Evolutionary conservation across 2,329 filamentous ascomycete genomes (phyloP).

Genomic region (Chrysosporium keratinophilum): DNA sequence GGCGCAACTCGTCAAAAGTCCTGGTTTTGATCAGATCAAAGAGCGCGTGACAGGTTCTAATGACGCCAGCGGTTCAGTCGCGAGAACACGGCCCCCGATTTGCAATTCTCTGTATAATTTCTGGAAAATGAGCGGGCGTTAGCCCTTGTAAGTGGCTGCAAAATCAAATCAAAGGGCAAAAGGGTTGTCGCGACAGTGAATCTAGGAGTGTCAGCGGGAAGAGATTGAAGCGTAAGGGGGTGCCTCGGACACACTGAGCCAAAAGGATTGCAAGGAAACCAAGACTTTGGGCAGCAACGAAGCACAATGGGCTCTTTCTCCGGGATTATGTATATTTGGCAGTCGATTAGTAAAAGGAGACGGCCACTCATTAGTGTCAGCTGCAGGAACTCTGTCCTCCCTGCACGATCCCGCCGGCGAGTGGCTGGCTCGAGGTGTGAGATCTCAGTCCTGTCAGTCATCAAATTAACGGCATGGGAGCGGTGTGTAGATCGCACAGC

Average conservation of each 20-base stretch:
- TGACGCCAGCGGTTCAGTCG: conserved; percentile 1
- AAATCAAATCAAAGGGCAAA: not conserved
- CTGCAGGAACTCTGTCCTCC: conserved; percentile 9
- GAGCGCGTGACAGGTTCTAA: conserved; percentile 4
- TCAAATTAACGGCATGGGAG: not conserved
- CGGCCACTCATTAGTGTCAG: not conserved
- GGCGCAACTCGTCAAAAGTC: conserved; percentile 1
- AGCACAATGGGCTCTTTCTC: not conserved
- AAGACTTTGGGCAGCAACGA: conserved; percentile 10
- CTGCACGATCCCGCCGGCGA: not conserved
- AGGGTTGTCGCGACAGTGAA: conserved; percentile 3
- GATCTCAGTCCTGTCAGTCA: not conserved
- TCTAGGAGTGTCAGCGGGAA: conserved; percentile 5
- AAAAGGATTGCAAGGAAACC: conserved; percentile 11
- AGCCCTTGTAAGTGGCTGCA: conserved; percentile 4
- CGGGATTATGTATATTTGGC: not conserved
- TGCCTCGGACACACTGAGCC: conserved; percentile 7
- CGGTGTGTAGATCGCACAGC: not conserved
- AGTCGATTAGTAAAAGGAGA: not conserved
- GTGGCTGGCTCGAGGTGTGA: not conserved
- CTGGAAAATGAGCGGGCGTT: not conserved
- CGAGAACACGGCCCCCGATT: not conserved
- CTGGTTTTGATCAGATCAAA: not conserved
- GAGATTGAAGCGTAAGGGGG: conserved; percentile 2
- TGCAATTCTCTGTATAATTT: not conserved